phyloP scores from a whole-genome alignment of 768 basidiomycete species.

The Pleurotus eryngii region DNA sequence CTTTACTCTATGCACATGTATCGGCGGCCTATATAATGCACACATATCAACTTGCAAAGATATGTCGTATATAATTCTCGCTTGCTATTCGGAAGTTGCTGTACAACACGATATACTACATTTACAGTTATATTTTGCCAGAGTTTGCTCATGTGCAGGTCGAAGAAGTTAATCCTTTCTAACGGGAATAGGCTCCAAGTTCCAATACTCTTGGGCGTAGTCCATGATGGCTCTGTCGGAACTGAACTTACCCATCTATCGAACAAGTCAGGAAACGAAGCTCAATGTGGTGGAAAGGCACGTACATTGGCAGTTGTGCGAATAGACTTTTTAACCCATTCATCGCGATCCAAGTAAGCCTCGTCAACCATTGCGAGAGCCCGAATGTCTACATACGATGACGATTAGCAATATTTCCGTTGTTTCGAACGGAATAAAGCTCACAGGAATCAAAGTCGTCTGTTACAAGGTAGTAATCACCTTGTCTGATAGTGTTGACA shows the following conservation, averaged over 20 bases:
- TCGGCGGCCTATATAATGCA: slow-evolving; percentile 4
- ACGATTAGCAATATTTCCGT: no score
- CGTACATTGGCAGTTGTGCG: slow-evolving; percentile 58
- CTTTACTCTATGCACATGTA: slow-evolving; percentile 3
- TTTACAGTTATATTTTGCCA: background rate
- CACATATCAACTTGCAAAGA: background rate
- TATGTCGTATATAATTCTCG: background rate
- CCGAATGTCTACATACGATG: slow-evolving; percentile 54
- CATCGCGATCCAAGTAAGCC: slow-evolving; percentile 76
- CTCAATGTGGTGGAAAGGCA: no score
- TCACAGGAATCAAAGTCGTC: slow-evolving; percentile 94
- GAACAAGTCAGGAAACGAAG: no score
- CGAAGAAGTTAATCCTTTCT: background rate
- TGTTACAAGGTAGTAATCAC: slow-evolving; percentile 77
- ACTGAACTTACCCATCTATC: slow-evolving; percentile 94
- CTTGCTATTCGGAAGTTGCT: background rate
- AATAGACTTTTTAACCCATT: slow-evolving; percentile 93
- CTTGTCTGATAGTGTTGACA: slow-evolving; percentile 71
- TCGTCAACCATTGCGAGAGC: slow-evolving; percentile 87
- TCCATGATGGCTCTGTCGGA: slow-evolving; percentile 90
- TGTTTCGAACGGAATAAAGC: slow-evolving; percentile 18
- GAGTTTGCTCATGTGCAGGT: no score
- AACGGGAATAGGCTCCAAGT: slow-evolving; percentile 44
- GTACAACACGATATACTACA: background rate
- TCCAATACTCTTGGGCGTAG: slow-evolving; percentile 89